These are phyloP conservation scores for Kwoniella mangroviensis DNA, from an alignment of 768 basidiomycete genomes.

Conservation along the genomic window DNA sequence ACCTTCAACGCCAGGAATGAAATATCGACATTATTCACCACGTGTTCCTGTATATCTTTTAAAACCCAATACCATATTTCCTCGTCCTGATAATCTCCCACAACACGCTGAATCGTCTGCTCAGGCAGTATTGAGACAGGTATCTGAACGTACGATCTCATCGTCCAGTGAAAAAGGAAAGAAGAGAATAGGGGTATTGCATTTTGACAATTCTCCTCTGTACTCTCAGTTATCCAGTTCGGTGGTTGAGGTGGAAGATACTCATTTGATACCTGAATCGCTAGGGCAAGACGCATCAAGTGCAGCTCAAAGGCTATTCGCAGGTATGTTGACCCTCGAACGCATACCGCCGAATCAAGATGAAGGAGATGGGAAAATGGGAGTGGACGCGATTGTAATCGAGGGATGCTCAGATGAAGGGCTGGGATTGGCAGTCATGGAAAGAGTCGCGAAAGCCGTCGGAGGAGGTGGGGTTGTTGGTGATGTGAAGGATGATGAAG, in stretches of 20 bases:
- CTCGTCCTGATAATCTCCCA: constrained; percentile 59
- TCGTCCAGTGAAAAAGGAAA: constrained; percentile 4
- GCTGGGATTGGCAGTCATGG: constrained; percentile 93
- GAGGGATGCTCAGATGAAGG: constrained; percentile 79
- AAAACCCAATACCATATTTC: constrained; percentile 58
- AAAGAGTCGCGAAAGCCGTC: constrained; percentile 87
- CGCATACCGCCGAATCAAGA: neutral
- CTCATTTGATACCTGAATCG: constrained; percentile 36
- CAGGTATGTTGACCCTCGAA: constrained; percentile 82
- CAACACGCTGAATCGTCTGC: constrained; percentile 24
- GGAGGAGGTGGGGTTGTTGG: constrained; percentile 60
- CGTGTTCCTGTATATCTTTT: constrained; percentile 81
- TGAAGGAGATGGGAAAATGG: constrained; percentile 38
- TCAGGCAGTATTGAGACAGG: constrained; percentile 20
- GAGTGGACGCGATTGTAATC: constrained; percentile 80
- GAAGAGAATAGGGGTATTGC: constrained; percentile 38
- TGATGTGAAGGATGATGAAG: constrained; percentile 30
- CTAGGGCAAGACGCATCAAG: constrained; percentile 61
- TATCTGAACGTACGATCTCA: neutral
- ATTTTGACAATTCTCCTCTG: constrained; percentile 46
- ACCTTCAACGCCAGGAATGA: constrained; percentile 98
- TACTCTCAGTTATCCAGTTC: constrained; percentile 16
- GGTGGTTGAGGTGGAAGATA: neutral
- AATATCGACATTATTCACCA: constrained; percentile 96
- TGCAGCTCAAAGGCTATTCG: constrained; percentile 81